Base-by-base conservation (phyloP, 495 filamentous ascomycete species). In the Trypethelium eluteriae region DNA sequence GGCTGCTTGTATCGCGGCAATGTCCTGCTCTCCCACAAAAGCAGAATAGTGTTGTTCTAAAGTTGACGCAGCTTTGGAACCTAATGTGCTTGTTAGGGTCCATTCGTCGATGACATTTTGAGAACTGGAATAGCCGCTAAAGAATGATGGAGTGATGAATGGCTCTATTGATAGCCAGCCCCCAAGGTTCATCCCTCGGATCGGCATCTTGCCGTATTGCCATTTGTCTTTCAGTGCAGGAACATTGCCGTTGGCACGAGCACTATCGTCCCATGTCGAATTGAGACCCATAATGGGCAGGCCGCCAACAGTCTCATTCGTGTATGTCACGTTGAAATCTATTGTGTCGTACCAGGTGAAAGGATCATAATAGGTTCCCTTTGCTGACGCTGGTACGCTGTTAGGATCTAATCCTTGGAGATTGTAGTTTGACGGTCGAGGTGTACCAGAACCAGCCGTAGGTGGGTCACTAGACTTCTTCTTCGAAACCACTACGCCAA, bases 131-230 rank as follows among this genome's bases (percentile, higher is more conserved):
- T 90, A 96, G 7, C 69, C 68, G 1, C 86, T 76, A 73, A 99
- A 99, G 38, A 97, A 81, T 2, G 92, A 96, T 0, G 95, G 95
- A 16, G 88, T 92, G 72, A 99, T 97, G 72, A 96, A 96, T 0
- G 95, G 95, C 69, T 99, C 95, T 7, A 99, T 79, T 0, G 88
- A 89, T 2, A 99, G 83, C 95, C 94, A 99, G 38, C 95, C 95
- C 44, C 95, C 94, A 3, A 98, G 70, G 74, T 97, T 99, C 34
- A 98, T 89, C 2, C 95, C 95, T 1, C 93, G 85, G 36, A 94
- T 91, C 4, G 92, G 92, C 61, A 78, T 84, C 2, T 82, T 84
- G 1, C 89, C 85, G 73, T 98, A 99, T n/a, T 85, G 79, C 62
- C 87, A 92, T 6, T 76, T 68, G 68, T 94, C 79, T 65, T 91